phyloP scores from a whole-genome alignment of 257 asterid genomes.

The Gardenia jasminoides region DNA sequence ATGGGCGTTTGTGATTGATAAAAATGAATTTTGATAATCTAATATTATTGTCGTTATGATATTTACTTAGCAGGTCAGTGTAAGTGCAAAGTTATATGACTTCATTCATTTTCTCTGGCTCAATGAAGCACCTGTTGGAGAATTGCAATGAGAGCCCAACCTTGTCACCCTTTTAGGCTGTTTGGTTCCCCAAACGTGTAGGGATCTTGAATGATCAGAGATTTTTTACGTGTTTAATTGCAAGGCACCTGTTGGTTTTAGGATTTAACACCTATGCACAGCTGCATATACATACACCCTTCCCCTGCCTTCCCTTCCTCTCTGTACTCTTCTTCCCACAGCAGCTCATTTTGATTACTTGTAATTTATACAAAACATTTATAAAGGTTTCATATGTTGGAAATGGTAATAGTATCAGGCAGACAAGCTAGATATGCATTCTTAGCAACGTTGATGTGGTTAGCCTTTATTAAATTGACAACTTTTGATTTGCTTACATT shows the following conservation, averaged over 20 bases:
- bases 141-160: constrained; percentile 51
- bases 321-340: background rate
- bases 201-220: background rate
- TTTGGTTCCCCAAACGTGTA: background rate
- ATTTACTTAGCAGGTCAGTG: constrained; percentile 71
- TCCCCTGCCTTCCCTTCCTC: too few species aligned
- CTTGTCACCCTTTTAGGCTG: background rate
- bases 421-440: too few species aligned
- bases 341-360: too few species aligned
- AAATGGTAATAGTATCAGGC: too few species aligned
- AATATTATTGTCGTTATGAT: constrained; percentile 1
- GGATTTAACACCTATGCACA: background rate
- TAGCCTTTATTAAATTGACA: too few species aligned
- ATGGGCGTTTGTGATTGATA: background rate
- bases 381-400: background rate
- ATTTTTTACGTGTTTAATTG: background rate
- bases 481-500: too few species aligned
- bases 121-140: constrained; percentile 97
- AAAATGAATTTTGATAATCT: background rate
- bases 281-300: too few species aligned
- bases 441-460: too few species aligned
- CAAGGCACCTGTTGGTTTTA: background rate
- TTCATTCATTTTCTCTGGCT: constrained; percentile 98
- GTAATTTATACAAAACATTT: background rate
- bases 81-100: constrained; percentile 84